phyloP scores from a whole-genome alignment of 1,139 yeast species.

The Candida gigantensis region DNA sequence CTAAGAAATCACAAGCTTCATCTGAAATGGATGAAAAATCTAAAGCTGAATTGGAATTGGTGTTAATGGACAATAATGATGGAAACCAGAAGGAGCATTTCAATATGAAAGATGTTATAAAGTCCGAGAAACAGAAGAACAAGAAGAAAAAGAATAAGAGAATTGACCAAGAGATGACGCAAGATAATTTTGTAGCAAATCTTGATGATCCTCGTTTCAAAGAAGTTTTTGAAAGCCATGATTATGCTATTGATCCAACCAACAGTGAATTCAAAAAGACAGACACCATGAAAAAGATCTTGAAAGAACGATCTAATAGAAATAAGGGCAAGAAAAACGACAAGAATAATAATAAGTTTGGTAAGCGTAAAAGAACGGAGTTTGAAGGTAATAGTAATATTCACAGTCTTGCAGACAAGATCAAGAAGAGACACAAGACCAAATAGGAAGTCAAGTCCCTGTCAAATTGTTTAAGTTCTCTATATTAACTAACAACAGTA shows the following conservation, averaged over 20 bases:
- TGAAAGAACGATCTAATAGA: slow-evolving; percentile 73
- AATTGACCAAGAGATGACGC: slow-evolving; percentile 42
- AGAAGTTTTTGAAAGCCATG: slow-evolving; percentile 85
- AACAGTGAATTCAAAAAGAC: slow-evolving; percentile 87
- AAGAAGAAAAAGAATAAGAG: slow-evolving; percentile 44
- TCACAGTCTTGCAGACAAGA: slow-evolving; percentile 35
- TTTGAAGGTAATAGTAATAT: slow-evolving; percentile 15
- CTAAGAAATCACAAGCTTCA: slow-evolving; percentile 14
- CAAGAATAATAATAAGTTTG: slow-evolving; percentile 9
- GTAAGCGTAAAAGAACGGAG: slow-evolving; percentile 13
- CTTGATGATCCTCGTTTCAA: slow-evolving; percentile 83
- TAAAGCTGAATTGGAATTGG: slow-evolving; percentile 72
- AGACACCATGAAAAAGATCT: slow-evolving; percentile 77
- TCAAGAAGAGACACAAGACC: slow-evolving; percentile 32
- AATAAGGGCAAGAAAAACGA: slow-evolving; percentile 20
- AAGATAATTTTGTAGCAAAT: slow-evolving; percentile 68
- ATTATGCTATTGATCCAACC: slow-evolving; percentile 90
- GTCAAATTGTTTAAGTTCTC: no score
- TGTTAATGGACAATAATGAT: slow-evolving; percentile 68
- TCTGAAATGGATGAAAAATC: slow-evolving; percentile 40
- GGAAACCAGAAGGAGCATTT: slow-evolving; percentile 59
- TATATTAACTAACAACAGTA: no score
- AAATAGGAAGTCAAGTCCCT: no score
- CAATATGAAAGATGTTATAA: slow-evolving; percentile 75
- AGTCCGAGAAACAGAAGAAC: slow-evolving; percentile 69